Evolutionary conservation across 2,329 filamentous ascomycete species (phyloP).

Genomic region (Bisporella sp.): DNA sequence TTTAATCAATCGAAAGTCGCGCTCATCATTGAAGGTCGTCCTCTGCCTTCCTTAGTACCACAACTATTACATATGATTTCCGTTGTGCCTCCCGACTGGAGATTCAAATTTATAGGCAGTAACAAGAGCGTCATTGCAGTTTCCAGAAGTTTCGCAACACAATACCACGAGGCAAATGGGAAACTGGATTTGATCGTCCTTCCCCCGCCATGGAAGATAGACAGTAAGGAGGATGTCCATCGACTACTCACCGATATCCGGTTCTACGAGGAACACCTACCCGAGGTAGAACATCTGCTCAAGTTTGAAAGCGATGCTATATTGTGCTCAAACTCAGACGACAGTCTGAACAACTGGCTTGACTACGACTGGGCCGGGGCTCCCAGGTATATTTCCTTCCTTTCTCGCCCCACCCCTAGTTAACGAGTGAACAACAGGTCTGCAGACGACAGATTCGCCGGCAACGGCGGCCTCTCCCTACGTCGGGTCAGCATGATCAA

Average conservation of each 20-base stretch:
- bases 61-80: constrained; percentile 49
- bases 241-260: constrained; percentile 44
- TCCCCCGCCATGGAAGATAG: constrained; percentile 12
- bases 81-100: constrained; percentile 49
- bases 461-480: constrained; percentile 47
- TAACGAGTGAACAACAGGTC: constrained; percentile 22
- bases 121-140: constrained; percentile 40
- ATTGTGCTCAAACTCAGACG: constrained; percentile 44
- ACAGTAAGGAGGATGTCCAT: constrained; percentile 41
- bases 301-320: constrained; percentile 51
- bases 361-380: constrained; percentile 31
- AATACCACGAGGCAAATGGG: constrained; percentile 41
- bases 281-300: constrained; percentile 46
- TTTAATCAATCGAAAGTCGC: constrained; percentile 42
- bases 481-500: constrained; percentile 45
- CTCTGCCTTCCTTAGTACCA: constrained; percentile 42
- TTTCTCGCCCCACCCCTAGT: not conserved
- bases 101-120: constrained; percentile 45
- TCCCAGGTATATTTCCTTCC: constrained; percentile 30
- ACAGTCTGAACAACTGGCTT: constrained; percentile 27
- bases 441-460: constrained; percentile 38
- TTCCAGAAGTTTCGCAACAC: constrained; percentile 37
- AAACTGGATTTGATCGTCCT: constrained; percentile 27
- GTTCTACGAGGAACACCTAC: constrained; percentile 43
- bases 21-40: constrained; percentile 47